Base-by-base conservation (phyloP, 352 stramenopile species). In the Pythium scleroteichum region DNA sequence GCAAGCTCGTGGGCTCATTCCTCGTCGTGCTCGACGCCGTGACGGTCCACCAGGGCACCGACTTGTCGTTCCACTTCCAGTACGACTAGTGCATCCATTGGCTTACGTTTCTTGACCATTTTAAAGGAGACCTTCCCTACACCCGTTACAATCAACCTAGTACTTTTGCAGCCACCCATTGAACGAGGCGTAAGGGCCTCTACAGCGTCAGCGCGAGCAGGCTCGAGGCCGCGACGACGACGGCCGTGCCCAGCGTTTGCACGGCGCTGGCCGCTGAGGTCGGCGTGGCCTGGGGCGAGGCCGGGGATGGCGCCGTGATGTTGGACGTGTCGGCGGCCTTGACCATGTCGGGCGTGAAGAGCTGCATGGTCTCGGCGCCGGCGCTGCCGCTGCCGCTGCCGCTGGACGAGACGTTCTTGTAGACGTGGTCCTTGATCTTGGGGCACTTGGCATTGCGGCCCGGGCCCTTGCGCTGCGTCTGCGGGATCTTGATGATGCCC, bases 1-100 rank as follows among this genome's bases (percentile, higher is more conserved):
- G 52, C 44, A 84, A 79, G 58, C 59, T 76, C 4, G 41, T 84
- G 4, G 58, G 55, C 12, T 35, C 35, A 20, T 64, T 69, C 54
- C 60, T 64, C 20, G 33, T 64, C 16, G 42, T 44, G 2, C 4
- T 55, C 17, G 53, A 63, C 35, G 39, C 55, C 6, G 42, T 46
- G 4, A 61, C 49, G 0, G 48, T 63, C 8, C 62, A 69, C 32
- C 48, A 64, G n/a, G 53, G 53, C 13, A 20, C 17, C 29, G 29
- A 35, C 29, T 35, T 35, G 5, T 10, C 29, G 29, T 35, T 35
- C 29, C 5, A 35, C 5, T 35, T 35, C 29, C 5, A 35, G 29
- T 35, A 35, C 29, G 5, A 35, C 29, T n/a, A n/a, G n/a, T n/a
- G n/a, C n/a, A n/a, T n/a, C n/a, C n/a, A n/a, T n/a, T n/a, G n/a